Base-by-base conservation (phyloP, 768 basidiomycete genomes). In the Lactarius hatsudake region DNA sequence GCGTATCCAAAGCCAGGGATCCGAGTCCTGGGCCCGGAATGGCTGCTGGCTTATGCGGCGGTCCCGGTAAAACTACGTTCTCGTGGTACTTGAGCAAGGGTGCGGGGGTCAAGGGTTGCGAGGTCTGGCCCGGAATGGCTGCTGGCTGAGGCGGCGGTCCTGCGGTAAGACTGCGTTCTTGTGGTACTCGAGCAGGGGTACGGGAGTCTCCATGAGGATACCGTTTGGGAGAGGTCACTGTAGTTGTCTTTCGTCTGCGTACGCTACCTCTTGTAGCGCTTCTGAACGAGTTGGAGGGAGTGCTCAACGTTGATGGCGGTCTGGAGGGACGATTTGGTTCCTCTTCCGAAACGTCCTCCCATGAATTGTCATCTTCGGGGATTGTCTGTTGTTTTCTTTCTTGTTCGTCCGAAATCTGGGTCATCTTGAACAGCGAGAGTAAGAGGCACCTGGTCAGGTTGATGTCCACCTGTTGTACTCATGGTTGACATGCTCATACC, bases 331-430 rank as follows among this genome's bases (percentile, higher is more conserved):
- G 40, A 45, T 3, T 3, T 20, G 9, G n/a, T 13, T 68, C 43
- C 28, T 56, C 53, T 12, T 56, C 62, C 12, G 62, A 34, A 20
- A 68, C 10, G 34, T 68, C 67, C 20, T 68, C 67, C 67, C 67
- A 68, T 6, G 28, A 30, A 17, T 56, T 23, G 10, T 61, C 67
- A 55, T 63, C 48, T 45, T 36, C 45, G 54, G 51, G 7, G 5
- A 0, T 15, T 55, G 48, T 43, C 32, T 43, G 32, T 48, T 18
- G 53, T 36, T 17, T 15, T 30, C 9, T 51, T 51, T 26, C 51
- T 53, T 26, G 51, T 53, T 28, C 26, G 51, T 53, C 13, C 23
- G 42, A 53, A 2, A 59, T 56, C 28, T 28, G 58, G 20, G 59
- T 56, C 67, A 68, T 67, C 45, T 59, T 18, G 62, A 38, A 30